Percentiles rank a stretch among this genome's conserved stretches.
Evolutionary conservation across 495 filamentous ascomycete species (phyloP).

Genomic region (Penicillium atrosanguineum): DNA sequence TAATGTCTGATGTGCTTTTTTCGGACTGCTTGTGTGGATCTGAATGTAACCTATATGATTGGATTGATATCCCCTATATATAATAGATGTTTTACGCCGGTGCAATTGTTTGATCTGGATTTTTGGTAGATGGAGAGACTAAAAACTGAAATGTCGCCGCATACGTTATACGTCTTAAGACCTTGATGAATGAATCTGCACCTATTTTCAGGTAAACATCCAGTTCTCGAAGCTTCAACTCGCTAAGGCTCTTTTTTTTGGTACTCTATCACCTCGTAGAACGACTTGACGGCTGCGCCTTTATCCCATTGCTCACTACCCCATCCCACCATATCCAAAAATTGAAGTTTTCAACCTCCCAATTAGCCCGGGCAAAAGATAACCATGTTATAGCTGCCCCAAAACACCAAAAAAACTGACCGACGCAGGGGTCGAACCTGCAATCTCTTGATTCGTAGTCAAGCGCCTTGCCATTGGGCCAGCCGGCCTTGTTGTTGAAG

Average conservation of each 20-base stretch:
- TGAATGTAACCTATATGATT: slow-evolving; percentile 16
- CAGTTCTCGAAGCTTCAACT: too few species aligned
- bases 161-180: too few species aligned
- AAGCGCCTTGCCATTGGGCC: slow-evolving; percentile 72
- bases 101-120: neutral
- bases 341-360: too few species aligned
- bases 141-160: too few species aligned
- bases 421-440: slow-evolving; percentile 47
- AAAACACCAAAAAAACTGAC: slow-evolving; percentile 28
- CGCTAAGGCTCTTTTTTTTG: neutral
- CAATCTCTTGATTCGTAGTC: slow-evolving; percentile 70
- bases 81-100: slow-evolving; percentile 12
- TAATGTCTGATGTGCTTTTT: slow-evolving; percentile 36
- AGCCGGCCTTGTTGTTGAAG: slow-evolving; percentile 33
- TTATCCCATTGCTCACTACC: too few species aligned
- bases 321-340: too few species aligned
- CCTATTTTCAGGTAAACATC: neutral
- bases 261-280: neutral
- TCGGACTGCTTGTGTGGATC: neutral
- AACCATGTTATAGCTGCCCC: too few species aligned
- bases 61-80: slow-evolving; percentile 22
- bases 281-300: too few species aligned
- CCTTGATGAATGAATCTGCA: too few species aligned
- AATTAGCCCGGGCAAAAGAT: too few species aligned
- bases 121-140: too few species aligned